phyloP scores from a whole-genome alignment of 768 basidiomycete species.

The Panellus pusillus region DNA sequence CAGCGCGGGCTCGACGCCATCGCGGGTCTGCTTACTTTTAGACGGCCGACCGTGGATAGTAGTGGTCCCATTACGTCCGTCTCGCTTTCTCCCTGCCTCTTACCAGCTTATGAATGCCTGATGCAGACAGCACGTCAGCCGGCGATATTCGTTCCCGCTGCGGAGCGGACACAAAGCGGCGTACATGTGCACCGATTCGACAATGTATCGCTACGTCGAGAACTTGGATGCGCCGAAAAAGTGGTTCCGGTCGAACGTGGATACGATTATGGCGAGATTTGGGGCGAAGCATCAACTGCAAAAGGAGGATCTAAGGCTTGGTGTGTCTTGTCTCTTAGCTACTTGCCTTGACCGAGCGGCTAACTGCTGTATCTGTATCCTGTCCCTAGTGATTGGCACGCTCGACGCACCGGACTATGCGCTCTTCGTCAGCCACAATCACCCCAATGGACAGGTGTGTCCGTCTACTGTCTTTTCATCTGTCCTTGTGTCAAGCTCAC shows the following conservation, averaged over 20 bases:
- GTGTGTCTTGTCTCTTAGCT: conserved; percentile 28
- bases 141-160: conserved; percentile 61
- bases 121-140: conserved; percentile 44
- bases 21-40: conserved; percentile 50
- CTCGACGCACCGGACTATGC: conserved; percentile 72
- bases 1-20: conserved; percentile 58
- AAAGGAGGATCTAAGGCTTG: conserved; percentile 61
- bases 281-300: conserved; percentile 46
- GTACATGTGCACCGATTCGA: conserved; percentile 67
- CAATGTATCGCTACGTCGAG: conserved; percentile 67
- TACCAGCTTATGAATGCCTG: not conserved
- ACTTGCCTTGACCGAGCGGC: not conserved
- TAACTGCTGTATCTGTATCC: not conserved
- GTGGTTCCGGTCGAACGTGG: conserved; percentile 74
- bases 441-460: conserved; percentile 41
- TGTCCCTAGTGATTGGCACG: conserved; percentile 57
- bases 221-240: conserved; percentile 60
- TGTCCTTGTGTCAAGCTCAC: not conserved
- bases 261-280: conserved; percentile 60
- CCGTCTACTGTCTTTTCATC: not conserved
- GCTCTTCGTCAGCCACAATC: conserved; percentile 69
- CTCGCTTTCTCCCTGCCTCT: not conserved
- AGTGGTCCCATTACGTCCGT: conserved; percentile 42
- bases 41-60: conserved; percentile 18
- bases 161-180: conserved; percentile 66